Evolutionary conservation across 2,329 filamentous ascomycete species (phyloP).

Genomic region (Beauveria brongniartii): DNA sequence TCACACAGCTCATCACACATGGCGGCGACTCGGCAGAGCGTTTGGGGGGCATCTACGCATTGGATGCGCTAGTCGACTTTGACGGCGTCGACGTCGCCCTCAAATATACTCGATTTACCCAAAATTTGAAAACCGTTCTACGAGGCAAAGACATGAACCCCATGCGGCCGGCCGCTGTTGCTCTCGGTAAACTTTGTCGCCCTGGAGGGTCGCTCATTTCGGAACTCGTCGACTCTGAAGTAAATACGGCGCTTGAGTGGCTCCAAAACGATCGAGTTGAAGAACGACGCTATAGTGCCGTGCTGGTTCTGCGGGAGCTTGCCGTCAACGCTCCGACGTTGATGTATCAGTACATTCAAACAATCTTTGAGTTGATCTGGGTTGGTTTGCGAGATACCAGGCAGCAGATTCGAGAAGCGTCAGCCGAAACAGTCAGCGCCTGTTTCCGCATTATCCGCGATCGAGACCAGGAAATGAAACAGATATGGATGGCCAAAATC

Average conservation of each 20-base stretch:
- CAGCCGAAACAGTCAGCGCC: slow-evolving; percentile 85
- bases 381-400: slow-evolving; percentile 83
- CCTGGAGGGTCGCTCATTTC: slow-evolving; percentile 91
- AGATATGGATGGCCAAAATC: slow-evolving; percentile 83
- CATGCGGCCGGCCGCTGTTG: slow-evolving; percentile 83
- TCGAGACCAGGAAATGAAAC: slow-evolving; percentile 79
- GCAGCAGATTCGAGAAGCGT: slow-evolving; percentile 84
- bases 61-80: slow-evolving; percentile 91
- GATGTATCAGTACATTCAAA: slow-evolving; percentile 91
- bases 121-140: slow-evolving; percentile 79
- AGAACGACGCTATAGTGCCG: slow-evolving; percentile 85
- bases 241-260: slow-evolving; percentile 94
- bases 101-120: slow-evolving; percentile 91
- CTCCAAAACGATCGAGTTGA: slow-evolving; percentile 91
- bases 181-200: slow-evolving; percentile 81
- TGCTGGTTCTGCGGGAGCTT: slow-evolving; percentile 82
- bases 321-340: slow-evolving; percentile 89
- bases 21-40: slow-evolving; percentile 81
- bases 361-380: slow-evolving; percentile 95
- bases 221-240: slow-evolving; percentile 91
- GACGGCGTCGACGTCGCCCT: slow-evolving; percentile 88
- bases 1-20: slow-evolving; percentile 65
- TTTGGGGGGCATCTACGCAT: slow-evolving; percentile 82
- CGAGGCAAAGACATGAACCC: slow-evolving; percentile 85
- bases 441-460: slow-evolving; percentile 95